Conservation (phyloP, 2,329 filamentous ascomycete genomes). For the Arachnopeziza araneosa region DNA sequence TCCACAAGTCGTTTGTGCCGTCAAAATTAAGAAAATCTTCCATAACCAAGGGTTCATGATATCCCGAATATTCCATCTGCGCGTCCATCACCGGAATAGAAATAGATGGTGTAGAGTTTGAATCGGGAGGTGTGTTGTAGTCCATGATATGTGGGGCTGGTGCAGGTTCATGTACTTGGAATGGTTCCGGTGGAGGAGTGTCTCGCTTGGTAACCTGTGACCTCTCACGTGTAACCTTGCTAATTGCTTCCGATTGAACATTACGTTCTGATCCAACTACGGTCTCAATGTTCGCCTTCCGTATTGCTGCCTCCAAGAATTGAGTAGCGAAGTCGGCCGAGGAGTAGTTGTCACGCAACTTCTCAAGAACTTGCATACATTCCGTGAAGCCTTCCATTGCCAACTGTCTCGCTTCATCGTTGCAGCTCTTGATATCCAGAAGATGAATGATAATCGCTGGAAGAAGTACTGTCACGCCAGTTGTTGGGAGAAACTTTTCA, state of each 20-base stretch:
- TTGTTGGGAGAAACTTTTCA: slow-evolving; percentile 78
- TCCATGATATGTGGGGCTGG: not conserved
- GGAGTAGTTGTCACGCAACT: slow-evolving; percentile 81
- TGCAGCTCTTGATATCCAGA: slow-evolving; percentile 82
- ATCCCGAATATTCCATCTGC: not conserved
- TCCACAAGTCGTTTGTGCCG: slow-evolving; percentile 16
- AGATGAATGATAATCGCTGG: slow-evolving; percentile 93
- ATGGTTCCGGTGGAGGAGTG: not conserved
- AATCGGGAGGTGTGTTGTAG: not conserved
- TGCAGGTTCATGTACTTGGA: not conserved
- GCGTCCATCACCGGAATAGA: not conserved
- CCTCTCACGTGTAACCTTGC: not conserved
- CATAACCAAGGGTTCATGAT: not conserved
- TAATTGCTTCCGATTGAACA: not conserved
- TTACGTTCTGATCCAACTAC: not conserved
- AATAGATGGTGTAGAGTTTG: not conserved
- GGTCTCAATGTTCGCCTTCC: slow-evolving; percentile 67
- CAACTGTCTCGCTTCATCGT: slow-evolving; percentile 62
- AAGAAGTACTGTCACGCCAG: slow-evolving; percentile 83
- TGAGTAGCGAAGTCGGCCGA: slow-evolving; percentile 95
- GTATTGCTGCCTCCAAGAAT: slow-evolving; percentile 87
- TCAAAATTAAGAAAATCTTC: slow-evolving; percentile 23
- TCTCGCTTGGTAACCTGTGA: not conserved
- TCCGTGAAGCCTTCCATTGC: slow-evolving; percentile 79
- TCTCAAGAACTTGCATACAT: slow-evolving; percentile 89